Percentiles rank a stretch among this genome's conserved stretches.
Conservation (phyloP, 1,284 basidiomycete species). For the Malassezia dermatis region DNA sequence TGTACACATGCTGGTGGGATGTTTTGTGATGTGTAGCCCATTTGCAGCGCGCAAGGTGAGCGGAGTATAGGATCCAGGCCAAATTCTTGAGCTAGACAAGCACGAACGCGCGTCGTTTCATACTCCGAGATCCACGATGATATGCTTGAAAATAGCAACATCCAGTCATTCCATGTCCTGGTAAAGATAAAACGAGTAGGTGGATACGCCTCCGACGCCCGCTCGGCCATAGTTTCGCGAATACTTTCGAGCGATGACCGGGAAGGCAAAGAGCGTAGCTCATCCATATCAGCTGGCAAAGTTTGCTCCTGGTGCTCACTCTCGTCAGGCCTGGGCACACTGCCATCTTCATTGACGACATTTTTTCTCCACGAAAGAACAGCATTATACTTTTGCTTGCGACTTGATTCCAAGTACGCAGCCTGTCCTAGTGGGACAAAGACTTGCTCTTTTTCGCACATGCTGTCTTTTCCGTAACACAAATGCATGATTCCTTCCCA, state of each 20-base stretch:
- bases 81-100: constrained; percentile 30
- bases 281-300: not conserved
- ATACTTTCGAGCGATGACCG: not conserved
- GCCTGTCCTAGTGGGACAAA: constrained; percentile 31
- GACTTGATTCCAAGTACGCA: constrained; percentile 27
- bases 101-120: constrained; percentile 29
- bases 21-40: no score
- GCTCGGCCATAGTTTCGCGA: not conserved
- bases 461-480: constrained; percentile 38
- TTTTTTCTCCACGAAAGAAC: constrained; percentile 30
- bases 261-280: not conserved
- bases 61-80: not conserved
- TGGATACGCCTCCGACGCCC: not conserved
- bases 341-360: constrained; percentile 7
- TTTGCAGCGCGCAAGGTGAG: not conserved
- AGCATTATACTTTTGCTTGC: constrained; percentile 21
- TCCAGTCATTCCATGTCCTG: constrained; percentile 41
- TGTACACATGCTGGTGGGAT: constrained; percentile 20
- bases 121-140: constrained; percentile 38
- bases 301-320: not conserved
- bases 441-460: constrained; percentile 19
- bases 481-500: constrained; percentile 45
- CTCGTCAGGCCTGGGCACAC: not conserved
- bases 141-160: constrained; percentile 28
- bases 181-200: not conserved